Percentiles rank a stretch among this genome's conserved stretches.
Evolutionary conservation across 169 alveolate species (phyloP).

Genomic region (Eimeria necatrix): DNA sequence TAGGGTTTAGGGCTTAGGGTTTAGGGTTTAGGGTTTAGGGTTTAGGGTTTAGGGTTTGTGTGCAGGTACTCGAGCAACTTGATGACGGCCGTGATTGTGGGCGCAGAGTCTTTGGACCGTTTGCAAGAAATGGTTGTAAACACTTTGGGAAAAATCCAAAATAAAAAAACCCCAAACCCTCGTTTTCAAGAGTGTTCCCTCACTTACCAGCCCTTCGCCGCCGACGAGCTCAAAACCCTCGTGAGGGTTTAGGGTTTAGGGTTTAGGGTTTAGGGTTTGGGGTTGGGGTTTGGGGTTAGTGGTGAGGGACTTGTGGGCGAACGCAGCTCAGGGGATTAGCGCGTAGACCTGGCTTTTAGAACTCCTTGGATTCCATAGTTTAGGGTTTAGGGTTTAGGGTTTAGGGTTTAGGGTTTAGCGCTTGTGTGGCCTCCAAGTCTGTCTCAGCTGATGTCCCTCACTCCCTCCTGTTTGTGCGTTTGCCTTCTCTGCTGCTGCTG

Average conservation of each 20-base stretch:
- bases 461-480: neutral
- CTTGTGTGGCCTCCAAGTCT: neutral
- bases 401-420: constrained; percentile 20
- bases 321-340: too few relatives aligned
- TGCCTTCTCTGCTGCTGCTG: neutral
- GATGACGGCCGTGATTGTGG: constrained; percentile 83
- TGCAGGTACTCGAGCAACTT: constrained; percentile 85
- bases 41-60: neutral
- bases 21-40: too few relatives aligned
- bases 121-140: neutral
- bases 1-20: too few relatives aligned
- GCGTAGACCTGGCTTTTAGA: too few relatives aligned
- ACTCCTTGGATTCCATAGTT: neutral
- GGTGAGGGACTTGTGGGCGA: neutral
- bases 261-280: constrained; percentile 58
- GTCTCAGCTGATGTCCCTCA: neutral
- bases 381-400: constrained; percentile 16
- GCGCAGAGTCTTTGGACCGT: constrained; percentile 22
- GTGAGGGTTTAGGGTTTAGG: constrained; percentile 81
- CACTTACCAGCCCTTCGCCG: constrained; percentile 71
- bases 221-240: constrained; percentile 87
- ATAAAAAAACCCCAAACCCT: neutral
- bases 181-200: constrained; percentile 54
- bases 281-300: too few relatives aligned
- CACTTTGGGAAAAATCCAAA: constrained; percentile 78